Percentiles rank a stretch among this genome's conserved stretches.
Conservation (phyloP, 257 asterid genomes). For the Rehmannia glutinosa region DNA sequence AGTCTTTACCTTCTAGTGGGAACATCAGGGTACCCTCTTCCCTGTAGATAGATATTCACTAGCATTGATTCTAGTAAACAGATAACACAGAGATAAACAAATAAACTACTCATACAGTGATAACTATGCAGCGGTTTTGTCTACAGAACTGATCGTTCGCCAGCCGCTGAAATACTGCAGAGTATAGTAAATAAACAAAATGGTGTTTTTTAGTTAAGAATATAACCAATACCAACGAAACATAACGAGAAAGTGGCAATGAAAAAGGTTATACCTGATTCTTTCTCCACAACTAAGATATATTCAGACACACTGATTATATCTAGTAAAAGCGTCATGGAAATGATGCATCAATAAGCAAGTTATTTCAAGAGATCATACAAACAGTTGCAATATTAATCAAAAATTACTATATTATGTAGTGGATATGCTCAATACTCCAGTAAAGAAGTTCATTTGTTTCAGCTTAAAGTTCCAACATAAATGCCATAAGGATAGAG, state of each 20-base stretch:
- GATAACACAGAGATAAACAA: constrained; percentile 13
- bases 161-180: constrained; percentile 85
- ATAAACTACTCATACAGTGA: constrained; percentile 49
- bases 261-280: constrained; percentile 57
- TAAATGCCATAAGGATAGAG: neutral
- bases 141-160: constrained; percentile 81
- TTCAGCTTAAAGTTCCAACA: neutral
- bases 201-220: neutral
- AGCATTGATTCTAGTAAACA: constrained; percentile 8
- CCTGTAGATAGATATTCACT: constrained; percentile 44
- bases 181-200: constrained; percentile 11
- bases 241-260: neutral
- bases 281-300: constrained; percentile 90
- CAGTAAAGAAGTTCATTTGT: constrained; percentile 1
- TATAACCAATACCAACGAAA: neutral
- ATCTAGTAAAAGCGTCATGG: constrained; percentile 42
- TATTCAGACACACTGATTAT: constrained; percentile 71
- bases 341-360: constrained; percentile 18
- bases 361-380: constrained; percentile 2
- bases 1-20: constrained; percentile 74
- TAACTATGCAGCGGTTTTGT: constrained; percentile 66
- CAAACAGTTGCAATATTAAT: neutral
- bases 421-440: constrained; percentile 8
- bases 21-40: constrained; percentile 97
- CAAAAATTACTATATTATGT: neutral